These are phyloP conservation scores for Wallacemonas sp. DNA, from an alignment of 208 protist species.

Conservation along the genomic window DNA sequence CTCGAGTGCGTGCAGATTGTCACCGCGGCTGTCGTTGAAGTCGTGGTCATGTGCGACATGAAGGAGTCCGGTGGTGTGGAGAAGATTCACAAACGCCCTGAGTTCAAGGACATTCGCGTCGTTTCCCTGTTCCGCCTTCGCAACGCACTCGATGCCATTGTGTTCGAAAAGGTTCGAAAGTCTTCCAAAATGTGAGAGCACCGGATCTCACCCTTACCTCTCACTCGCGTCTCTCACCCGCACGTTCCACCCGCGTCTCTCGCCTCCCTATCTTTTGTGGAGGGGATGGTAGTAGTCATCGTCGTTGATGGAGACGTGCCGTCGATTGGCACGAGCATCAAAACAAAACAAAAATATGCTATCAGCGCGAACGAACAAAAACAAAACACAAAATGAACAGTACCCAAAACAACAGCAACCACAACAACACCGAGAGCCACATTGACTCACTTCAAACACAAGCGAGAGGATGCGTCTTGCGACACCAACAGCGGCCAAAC, in stretches of 20 bases:
- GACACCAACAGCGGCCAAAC: no score
- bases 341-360: constrained; percentile 15
- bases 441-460: no score
- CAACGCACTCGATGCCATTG: constrained; percentile 34
- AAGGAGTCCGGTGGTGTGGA: constrained; percentile 61
- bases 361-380: neutral
- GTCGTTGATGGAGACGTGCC: no score
- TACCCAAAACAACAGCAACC: neutral
- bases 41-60: constrained; percentile 73
- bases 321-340: neutral
- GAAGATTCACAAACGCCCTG: constrained; percentile 54
- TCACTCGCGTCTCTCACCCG: neutral
- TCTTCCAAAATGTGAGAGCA: constrained; percentile 7
- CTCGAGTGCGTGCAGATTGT: constrained; percentile 71
- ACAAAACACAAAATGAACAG: neutral
- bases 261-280: neutral
- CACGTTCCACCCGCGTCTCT: neutral
- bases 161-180: constrained; percentile 15
- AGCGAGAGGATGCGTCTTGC: neutral
- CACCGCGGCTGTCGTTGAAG: constrained; percentile 64
- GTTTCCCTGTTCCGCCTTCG: constrained; percentile 78
- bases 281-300: no score
- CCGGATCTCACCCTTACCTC: neutral
- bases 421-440: no score
- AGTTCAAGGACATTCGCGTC: constrained; percentile 59